Evolutionary conservation across 495 filamentous ascomycete genomes (phyloP).

Genomic region (Neurospora sp.): DNA sequence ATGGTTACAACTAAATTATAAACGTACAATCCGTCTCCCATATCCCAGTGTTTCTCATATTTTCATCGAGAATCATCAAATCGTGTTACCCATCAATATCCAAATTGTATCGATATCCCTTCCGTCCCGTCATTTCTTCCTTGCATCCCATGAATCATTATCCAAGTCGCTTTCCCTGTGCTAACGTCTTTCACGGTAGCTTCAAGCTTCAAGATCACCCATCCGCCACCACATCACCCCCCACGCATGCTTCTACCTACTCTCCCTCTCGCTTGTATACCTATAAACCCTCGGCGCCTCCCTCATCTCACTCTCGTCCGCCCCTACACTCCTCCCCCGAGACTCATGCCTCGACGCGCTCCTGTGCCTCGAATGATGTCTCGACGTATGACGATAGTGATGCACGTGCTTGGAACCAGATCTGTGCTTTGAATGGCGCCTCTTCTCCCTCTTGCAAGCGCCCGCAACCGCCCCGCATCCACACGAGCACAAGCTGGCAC

Average conservation of each 20-base stretch:
- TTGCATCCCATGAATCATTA: background rate
- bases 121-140: background rate
- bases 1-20: background rate
- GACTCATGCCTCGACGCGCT: background rate
- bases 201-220: background rate
- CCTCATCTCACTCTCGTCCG: background rate
- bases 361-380: background rate
- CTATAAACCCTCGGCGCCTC: background rate
- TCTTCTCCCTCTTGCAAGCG: background rate
- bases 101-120: background rate
- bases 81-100: background rate
- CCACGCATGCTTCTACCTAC: background rate
- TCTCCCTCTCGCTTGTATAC: background rate
- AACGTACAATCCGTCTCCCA: background rate
- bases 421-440: background rate
- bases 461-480: background rate
- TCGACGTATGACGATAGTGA: background rate
- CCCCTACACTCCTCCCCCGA: background rate
- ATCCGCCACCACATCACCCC: background rate
- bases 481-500: background rate
- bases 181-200: background rate
- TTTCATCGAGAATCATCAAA: background rate
- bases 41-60: background rate
- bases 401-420: background rate
- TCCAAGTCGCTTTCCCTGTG: background rate